Base-by-base conservation (phyloP, 2,329 filamentous ascomycete species). In the Penicillium expansum region DNA sequence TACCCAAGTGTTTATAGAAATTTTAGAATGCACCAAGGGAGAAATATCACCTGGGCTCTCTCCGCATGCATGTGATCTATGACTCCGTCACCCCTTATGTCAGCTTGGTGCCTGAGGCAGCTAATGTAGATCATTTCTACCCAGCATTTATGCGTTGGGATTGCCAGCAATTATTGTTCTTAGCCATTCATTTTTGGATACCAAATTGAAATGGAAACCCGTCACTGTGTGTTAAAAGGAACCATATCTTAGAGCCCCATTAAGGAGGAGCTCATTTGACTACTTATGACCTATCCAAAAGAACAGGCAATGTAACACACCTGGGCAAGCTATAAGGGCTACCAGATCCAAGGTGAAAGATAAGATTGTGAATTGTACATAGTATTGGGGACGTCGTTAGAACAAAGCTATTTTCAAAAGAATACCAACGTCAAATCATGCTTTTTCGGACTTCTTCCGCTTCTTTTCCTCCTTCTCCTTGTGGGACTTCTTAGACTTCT, bases 381-480 rank as follows among this genome's bases (percentile, higher is more conserved):
- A 57, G 56, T 60, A 60, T 35, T 55, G 57, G 43, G 56, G 49
- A 61, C 43, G 45, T 62, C 62, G 48, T 65, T 52, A 48, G 60
- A 65, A 53, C 59, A 61, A 63, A 58, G 44, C 62, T 60, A 61
- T 61, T 55, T 42, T 61, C 55, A 39, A 42, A 55, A 57, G 57
- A 50, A 35, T 29, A 51, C 39, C 18, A 59, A 60, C 61, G 33
- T 61, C 64, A 58, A 55, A 59, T 67, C 62, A 69, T 62, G 66
- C 67, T 58, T 74, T 75, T 38, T 69, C 70, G 30, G 71, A 64
- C 65, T 74, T 77, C 67, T 72, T 76, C 54, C 60, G 70, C 69
- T 71, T 71, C 69, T 69, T 77, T 61, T 75, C 74, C n/a, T 75
- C 71, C 53, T 71, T 68, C 48, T 70, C 69, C 61, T 74, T 76